Base-by-base conservation (phyloP, 306 rosid genomes). In the Castanea crenata region DNA sequence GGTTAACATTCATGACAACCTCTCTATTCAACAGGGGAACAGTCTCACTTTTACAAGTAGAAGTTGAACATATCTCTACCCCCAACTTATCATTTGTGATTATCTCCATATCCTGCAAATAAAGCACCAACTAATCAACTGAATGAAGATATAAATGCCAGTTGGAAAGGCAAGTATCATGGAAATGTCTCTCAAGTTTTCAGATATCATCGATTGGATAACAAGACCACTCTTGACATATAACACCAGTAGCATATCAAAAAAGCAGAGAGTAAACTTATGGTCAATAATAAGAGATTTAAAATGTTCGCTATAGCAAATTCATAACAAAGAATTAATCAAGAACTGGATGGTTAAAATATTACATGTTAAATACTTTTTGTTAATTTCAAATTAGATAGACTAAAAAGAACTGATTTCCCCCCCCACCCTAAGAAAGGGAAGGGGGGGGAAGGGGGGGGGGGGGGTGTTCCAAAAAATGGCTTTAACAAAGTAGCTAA, bases 21-120 rank as follows among this genome's bases (percentile, higher is more conserved):
- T 89, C 91, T 79, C 81, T 76, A 59, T 77, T 80, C 85, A 89
- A 49, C 76, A 93, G 92, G 0, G 94, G 91, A 52, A 76, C 58
- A 62, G 78, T 91, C 79, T 85, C 93, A 68, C 75, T 85, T 82
- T 70, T 85, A 71, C 78, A 80, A 19, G 57, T 61, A 52, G 70
- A 83, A 18, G 80, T 18, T 61, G 84, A 81, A 83, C 81, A 79
- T 69, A 74, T 76, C 46, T 23, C 41, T 61, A 34, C 51, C 77
- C 65, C 89, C 76, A 81, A 82, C 75, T 74, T 77, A 25, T 87
- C 78, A 78, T 82, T 85, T 69, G 52, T 77, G 63, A 59, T 81
- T 63, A 78, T 78, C 83, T 73, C 85, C 55, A 54, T 74, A 82
- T 88, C 91, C 99, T 93, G 92, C 83, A 76, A 59, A 82, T 55